A percentile compares a stretch with the other conserved stretches of the same genome.
Evolutionary conservation across 2,329 filamentous ascomycete species (phyloP).

Genomic region (Diaporthe destruens): DNA sequence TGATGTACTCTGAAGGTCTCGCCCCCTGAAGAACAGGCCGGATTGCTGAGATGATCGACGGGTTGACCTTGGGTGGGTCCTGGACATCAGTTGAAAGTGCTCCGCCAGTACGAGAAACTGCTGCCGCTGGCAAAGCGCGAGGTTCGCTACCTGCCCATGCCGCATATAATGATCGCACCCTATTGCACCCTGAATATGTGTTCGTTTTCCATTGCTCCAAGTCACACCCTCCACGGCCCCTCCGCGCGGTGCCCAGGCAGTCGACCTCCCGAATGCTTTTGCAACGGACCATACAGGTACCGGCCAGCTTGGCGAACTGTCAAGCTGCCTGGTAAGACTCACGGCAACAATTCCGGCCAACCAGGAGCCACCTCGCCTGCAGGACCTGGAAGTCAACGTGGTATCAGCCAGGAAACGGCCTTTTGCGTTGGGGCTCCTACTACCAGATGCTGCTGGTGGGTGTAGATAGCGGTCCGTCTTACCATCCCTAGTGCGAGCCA

Average conservation of each 20-base stretch:
- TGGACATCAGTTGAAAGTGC: slow-evolving; percentile 19
- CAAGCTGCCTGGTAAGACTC: slow-evolving; percentile 4
- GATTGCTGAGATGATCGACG: slow-evolving; percentile 18
- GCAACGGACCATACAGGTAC: slow-evolving; percentile 14
- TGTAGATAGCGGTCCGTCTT: background rate
- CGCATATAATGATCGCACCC: slow-evolving; percentile 10
- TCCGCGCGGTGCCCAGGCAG: slow-evolving; percentile 9
- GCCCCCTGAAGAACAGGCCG: slow-evolving; percentile 25
- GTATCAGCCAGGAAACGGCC: slow-evolving; percentile 11
- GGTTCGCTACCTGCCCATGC: slow-evolving; percentile 17
- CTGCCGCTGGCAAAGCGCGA: slow-evolving; percentile 14
- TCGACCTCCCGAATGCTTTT: background rate
- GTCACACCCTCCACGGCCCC: slow-evolving; percentile 21
- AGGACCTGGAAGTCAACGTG: slow-evolving; percentile 20
- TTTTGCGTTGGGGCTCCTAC: background rate
- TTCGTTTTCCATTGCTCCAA: slow-evolving; percentile 35
- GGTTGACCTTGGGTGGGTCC: slow-evolving; percentile 20
- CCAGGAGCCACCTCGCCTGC: slow-evolving; percentile 3
- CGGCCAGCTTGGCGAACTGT: slow-evolving; percentile 23
- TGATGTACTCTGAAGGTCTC: slow-evolving; percentile 30
- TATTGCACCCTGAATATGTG: slow-evolving; percentile 27
- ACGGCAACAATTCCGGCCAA: slow-evolving; percentile 10
- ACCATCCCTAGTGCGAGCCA: slow-evolving; percentile 2
- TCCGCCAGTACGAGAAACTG: slow-evolving; percentile 7
- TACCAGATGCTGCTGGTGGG: background rate